Evolutionary conservation across 179 eudicot genomes (phyloP).

Genomic region (Amaranthus tricolor): DNA sequence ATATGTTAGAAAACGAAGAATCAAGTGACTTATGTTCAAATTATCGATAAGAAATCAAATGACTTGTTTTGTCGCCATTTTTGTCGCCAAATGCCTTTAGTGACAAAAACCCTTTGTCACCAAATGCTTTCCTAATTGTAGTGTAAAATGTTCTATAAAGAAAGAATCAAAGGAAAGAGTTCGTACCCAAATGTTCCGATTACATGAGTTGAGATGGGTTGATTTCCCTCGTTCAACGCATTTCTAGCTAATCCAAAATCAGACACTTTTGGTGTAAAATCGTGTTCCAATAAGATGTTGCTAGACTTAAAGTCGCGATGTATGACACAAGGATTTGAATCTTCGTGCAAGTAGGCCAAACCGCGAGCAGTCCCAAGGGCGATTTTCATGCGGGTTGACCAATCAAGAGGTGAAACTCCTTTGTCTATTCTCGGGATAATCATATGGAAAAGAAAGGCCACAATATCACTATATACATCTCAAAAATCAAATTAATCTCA

Average conservation of each 20-base stretch:
- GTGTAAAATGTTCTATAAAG: too few relatives aligned
- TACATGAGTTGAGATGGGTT: constrained; percentile 83
- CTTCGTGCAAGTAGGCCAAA: constrained; percentile 94
- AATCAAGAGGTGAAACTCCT: constrained; percentile 70
- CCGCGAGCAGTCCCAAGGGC: constrained; percentile 95
- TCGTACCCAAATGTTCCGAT: constrained; percentile 97
- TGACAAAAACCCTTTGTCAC: too few relatives aligned
- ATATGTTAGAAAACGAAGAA: not conserved
- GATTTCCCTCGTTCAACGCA: constrained; percentile 67
- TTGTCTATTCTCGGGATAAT: constrained; percentile 52
- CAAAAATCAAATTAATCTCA: not conserved
- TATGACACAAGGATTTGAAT: constrained; percentile 93
- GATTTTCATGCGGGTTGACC: constrained; percentile 83
- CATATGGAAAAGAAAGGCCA: not conserved
- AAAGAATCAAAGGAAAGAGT: constrained; percentile 14
- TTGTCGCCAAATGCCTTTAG: too few relatives aligned
- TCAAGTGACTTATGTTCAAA: not conserved
- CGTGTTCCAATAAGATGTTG: constrained; percentile 86
- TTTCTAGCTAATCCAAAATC: constrained; percentile 91
- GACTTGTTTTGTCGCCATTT: too few relatives aligned
- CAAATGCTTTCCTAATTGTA: too few relatives aligned
- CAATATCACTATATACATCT: not conserved
- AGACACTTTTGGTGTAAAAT: constrained; percentile 94
- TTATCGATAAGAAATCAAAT: not conserved
- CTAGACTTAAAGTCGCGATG: constrained; percentile 98